Conservation (phyloP, 1,284 basidiomycete genomes). For the Leccinum griseonigrum region DNA sequence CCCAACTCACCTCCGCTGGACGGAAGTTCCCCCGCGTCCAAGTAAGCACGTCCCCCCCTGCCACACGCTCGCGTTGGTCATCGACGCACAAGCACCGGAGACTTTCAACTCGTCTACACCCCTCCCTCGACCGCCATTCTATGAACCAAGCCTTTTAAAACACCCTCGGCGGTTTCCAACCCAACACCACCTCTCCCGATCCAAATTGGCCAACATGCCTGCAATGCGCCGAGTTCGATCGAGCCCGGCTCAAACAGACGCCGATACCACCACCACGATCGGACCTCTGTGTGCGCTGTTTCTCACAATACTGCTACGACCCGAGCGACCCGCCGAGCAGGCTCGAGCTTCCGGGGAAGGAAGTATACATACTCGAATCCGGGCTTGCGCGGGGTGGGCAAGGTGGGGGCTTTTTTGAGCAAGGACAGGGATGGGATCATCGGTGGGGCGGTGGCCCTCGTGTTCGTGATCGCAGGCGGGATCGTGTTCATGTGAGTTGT, state of each 20-base stretch:
- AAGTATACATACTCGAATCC: conserved; percentile 22
- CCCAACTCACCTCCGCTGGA: conserved; percentile 62
- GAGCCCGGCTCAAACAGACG: conserved; percentile 32
- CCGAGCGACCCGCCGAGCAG: conserved; percentile 27
- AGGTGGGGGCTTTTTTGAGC: conserved; percentile 24
- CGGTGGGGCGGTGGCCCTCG: conserved; percentile 18
- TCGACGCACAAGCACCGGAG: conserved; percentile 37
- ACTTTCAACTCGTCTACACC: conserved; percentile 49
- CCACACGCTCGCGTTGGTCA: neutral
- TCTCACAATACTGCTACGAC: conserved; percentile 37
- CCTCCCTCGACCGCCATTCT: conserved; percentile 45
- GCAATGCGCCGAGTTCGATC: conserved; percentile 44
- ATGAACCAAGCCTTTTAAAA: conserved; percentile 53
- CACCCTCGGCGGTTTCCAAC: conserved; percentile 54
- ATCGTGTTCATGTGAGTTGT: conserved; percentile 30
- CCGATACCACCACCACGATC: conserved; percentile 20
- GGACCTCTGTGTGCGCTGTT: conserved; percentile 27
- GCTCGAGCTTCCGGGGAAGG: conserved; percentile 19
- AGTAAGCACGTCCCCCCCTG: conserved; percentile 38
- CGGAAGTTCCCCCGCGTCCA: conserved; percentile 55
- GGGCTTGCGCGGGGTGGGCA: conserved; percentile 10
- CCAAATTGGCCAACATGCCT: conserved; percentile 40
- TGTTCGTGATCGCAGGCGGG: conserved; percentile 12
- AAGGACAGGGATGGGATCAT: conserved; percentile 25
- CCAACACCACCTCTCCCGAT: conserved; percentile 39